Evolutionary conservation across 164 flowering plant species (phyloP).

Genomic region (Magnolia sinica): DNA sequence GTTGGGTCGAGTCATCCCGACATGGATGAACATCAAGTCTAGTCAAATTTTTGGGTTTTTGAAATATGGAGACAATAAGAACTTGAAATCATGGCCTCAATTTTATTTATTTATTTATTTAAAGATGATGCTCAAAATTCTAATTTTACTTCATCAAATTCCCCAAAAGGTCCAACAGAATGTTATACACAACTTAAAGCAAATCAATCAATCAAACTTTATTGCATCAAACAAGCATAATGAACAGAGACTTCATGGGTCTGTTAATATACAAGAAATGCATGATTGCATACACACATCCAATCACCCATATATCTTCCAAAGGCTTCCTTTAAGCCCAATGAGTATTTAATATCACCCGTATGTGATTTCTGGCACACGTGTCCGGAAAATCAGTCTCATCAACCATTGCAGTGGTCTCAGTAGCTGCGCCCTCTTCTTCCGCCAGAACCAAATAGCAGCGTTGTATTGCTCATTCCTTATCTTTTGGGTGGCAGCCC

Average conservation of each 20-base stretch:
- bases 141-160: neutral
- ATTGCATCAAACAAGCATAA: neutral
- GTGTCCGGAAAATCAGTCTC: slow-evolving; percentile 43
- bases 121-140: too few relatives aligned
- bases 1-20: too few relatives aligned
- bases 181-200: neutral
- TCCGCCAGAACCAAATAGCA: slow-evolving; percentile 97
- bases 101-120: too few relatives aligned
- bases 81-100: too few relatives aligned
- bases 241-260: too few relatives aligned
- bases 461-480: slow-evolving; percentile 90
- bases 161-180: neutral
- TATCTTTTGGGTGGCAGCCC: slow-evolving; percentile 75
- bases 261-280: slow-evolving; percentile 1
- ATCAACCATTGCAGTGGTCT: slow-evolving; percentile 73
- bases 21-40: too few relatives aligned
- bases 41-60: too few relatives aligned
- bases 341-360: slow-evolving; percentile 22
- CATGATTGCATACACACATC: neutral
- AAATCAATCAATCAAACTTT: neutral
- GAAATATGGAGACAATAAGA: too few relatives aligned
- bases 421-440: slow-evolving; percentile 64
- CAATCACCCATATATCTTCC: neutral
- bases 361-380: slow-evolving; percentile 52
- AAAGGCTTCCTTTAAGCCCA: neutral